Conservation (phyloP, 139 green algal species). For the Ulvella scutata region DNA sequence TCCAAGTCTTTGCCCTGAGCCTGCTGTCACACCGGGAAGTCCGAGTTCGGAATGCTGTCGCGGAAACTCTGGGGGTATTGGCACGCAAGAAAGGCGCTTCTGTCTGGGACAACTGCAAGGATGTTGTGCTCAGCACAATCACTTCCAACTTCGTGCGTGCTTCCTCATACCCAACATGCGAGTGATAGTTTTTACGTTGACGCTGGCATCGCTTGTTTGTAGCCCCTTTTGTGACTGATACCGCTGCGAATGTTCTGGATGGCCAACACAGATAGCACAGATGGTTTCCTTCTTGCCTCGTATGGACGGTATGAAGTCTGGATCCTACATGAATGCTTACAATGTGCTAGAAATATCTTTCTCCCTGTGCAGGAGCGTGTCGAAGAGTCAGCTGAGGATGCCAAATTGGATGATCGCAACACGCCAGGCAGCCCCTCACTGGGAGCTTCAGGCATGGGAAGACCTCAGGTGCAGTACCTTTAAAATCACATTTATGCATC, state of each 20-base stretch:
- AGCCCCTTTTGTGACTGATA: not conserved
- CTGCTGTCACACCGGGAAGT: constrained; percentile 41
- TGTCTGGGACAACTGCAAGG: constrained; percentile 19
- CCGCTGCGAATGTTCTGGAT: not conserved
- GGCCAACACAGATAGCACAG: not conserved
- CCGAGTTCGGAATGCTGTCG: constrained; percentile 43
- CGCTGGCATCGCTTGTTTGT: not conserved
- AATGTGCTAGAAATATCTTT: not conserved
- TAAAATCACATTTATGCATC: no score
- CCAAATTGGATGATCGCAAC: not conserved
- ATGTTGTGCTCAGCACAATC: constrained; percentile 42
- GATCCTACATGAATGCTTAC: no score
- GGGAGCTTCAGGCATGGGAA: not conserved
- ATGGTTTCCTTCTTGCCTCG: constrained; percentile 5
- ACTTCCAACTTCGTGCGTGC: constrained; percentile 40
- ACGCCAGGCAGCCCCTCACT: not conserved
- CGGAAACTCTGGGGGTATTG: constrained; percentile 30
- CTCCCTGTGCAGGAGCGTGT: not conserved
- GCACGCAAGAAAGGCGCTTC: constrained; percentile 15
- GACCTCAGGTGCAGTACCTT: no score
- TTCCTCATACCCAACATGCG: no score
- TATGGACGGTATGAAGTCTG: not conserved
- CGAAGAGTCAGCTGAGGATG: not conserved
- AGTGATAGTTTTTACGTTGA: not conserved
- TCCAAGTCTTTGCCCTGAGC: not conserved